Percentiles rank a stretch among this genome's conserved stretches.
phyloP scores from a whole-genome alignment of 2,329 filamentous ascomycete genomes.

The Aureobasidium vineae region DNA sequence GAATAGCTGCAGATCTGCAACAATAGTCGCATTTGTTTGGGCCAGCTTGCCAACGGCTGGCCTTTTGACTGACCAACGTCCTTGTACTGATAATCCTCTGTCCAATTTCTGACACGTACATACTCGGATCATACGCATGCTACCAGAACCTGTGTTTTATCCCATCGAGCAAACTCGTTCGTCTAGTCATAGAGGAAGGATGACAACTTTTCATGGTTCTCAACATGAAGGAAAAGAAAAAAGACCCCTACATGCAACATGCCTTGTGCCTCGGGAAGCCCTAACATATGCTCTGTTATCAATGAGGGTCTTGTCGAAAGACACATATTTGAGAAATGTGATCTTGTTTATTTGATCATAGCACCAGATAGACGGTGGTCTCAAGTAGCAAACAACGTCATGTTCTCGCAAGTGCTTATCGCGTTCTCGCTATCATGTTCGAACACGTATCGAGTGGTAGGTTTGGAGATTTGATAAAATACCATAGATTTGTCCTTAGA shows the following conservation, averaged over 20 bases:
- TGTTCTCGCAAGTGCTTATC: background rate
- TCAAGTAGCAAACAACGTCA: background rate
- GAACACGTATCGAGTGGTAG: background rate
- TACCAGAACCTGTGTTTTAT: background rate
- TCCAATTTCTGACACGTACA: background rate
- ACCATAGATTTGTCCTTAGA: background rate
- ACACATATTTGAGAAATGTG: background rate
- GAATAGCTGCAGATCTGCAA: conserved; percentile 20
- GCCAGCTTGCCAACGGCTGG: conserved; percentile 6
- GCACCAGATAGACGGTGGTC: background rate
- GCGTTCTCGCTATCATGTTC: background rate
- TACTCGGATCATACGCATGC: background rate
- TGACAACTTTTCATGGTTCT: background rate
- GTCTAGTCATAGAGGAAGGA: background rate
- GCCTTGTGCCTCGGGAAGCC: background rate
- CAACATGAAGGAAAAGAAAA: background rate
- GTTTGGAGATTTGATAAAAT: background rate
- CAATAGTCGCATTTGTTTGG: background rate
- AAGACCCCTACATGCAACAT: background rate
- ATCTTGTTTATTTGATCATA: background rate
- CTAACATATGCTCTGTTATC: background rate
- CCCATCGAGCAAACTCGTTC: background rate
- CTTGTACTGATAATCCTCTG: background rate
- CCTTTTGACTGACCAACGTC: conserved; percentile 4
- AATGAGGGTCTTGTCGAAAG: background rate